These are phyloP conservation scores for Phoma herbarum DNA, from an alignment of 2,329 filamentous ascomycete species.

Conservation along the genomic window DNA sequence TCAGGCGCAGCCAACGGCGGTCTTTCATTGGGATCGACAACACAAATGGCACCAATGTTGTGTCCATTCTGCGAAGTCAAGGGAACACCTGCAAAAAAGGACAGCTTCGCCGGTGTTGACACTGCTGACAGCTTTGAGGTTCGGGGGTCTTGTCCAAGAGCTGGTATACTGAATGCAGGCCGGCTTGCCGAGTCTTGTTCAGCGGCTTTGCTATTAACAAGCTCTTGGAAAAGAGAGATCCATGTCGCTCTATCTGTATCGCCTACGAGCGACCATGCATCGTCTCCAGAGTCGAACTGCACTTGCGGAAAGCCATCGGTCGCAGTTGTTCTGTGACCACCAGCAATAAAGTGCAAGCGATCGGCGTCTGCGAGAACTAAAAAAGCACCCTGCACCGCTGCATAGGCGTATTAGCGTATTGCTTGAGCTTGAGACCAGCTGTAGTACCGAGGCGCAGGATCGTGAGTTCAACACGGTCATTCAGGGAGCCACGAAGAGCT, in stretches of 20 bases:
- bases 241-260: conserved; percentile 1
- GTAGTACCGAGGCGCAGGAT: conserved; percentile 8
- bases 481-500: neutral
- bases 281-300: neutral
- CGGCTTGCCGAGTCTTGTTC: neutral
- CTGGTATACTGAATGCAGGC: neutral
- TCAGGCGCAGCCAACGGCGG: conserved; percentile 8
- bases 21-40: conserved; percentile 15
- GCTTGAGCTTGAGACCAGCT: neutral
- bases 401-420: neutral
- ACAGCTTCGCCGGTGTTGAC: neutral
- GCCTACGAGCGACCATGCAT: neutral
- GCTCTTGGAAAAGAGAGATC: conserved; percentile 3
- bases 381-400: conserved; percentile 3
- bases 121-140: conserved; percentile 1
- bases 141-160: neutral
- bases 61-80: conserved; percentile 17
- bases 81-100: conserved; percentile 22
- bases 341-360: neutral
- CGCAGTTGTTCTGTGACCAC: neutral
- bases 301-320: neutral
- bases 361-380: neutral
- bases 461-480: conserved; percentile 3
- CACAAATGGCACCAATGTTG: conserved; percentile 26
- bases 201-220: neutral